Conservation (phyloP, 2,329 filamentous ascomycete species). For the Exophiala calicioides region DNA sequence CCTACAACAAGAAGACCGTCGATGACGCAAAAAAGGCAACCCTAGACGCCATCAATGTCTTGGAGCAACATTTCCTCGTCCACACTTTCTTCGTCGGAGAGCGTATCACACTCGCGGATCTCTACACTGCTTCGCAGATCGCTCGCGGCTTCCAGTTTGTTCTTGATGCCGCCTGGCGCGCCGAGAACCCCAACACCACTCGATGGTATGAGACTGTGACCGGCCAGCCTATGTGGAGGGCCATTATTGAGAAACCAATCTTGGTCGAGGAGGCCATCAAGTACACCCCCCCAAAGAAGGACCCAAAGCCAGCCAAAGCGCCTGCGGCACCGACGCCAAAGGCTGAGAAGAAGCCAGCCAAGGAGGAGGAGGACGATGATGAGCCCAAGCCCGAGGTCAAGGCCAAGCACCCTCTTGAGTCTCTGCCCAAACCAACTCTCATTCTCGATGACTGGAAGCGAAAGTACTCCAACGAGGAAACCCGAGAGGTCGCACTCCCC, state of each 20-base stretch:
- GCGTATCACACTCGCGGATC: conserved; percentile 93
- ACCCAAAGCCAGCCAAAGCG: conserved; percentile 68
- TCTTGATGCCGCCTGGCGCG: conserved; percentile 87
- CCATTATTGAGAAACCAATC: conserved; percentile 71
- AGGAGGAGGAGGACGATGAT: conserved; percentile 58
- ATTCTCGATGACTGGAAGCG: conserved; percentile 98
- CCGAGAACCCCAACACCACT: conserved; percentile 77
- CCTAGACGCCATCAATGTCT: conserved; percentile 66
- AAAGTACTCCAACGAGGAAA: conserved; percentile 95
- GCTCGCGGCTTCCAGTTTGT: conserved; percentile 89
- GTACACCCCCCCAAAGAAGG: conserved; percentile 72
- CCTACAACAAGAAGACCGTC: conserved; percentile 98
- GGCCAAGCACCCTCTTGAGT: conserved; percentile 93
- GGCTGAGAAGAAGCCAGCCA: conserved; percentile 49
- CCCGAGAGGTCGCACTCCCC: conserved; percentile 75
- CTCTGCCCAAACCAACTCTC: conserved; percentile 75
- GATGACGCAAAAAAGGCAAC: conserved; percentile 74
- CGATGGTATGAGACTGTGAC: conserved; percentile 94
- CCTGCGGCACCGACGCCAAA: conserved; percentile 57
- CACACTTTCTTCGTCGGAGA: conserved; percentile 98
- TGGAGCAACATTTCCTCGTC: conserved; percentile 84
- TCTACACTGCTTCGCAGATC: conserved; percentile 78
- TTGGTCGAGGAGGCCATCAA: conserved; percentile 80
- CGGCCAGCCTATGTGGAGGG: conserved; percentile 89
- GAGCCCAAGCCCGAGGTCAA: conserved; percentile 66